Base-by-base conservation (phyloP, 75 land plant species). In the Chamaecyparis obtusa region DNA sequence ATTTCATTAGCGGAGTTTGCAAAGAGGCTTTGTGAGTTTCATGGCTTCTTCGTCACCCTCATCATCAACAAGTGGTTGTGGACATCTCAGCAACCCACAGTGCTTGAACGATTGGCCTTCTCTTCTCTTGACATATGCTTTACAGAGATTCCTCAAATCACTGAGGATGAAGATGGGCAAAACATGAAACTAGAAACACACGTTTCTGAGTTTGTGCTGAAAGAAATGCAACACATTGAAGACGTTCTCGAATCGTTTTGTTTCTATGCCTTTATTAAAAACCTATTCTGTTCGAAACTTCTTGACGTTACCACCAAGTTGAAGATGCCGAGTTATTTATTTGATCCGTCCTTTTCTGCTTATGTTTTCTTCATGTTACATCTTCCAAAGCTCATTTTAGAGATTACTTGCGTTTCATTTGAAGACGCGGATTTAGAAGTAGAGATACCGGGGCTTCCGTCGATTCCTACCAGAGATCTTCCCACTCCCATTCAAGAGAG, bases 401-500 rank as follows among this genome's bases (percentile, higher is more conserved):
- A 64, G 27, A 64, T 64, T 21, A 17, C n/a, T n/a, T n/a, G 6
- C 24, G n/a, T 64, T 64, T 19, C 19, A 19, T 64, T 64, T 64
- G 21, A 21, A 19, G 69, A 19, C 69, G 24, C 21, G 0, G 3
- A 64, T 64, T 64, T 64, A 1, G 51, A 48, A 48, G 51, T 48
- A 8, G 51, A 48, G 51, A 48, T 48, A 48, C 51, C 13, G 10
- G 69, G 69, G 27, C 27, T 64, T 5, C 69, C 27, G 21, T 27
- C 5, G 27, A 64, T 64, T 64, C 27, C 69, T 24, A 5, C 24
- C 2, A 64, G 24, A 64, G 69, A 64, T 64, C 27, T 64, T 1
- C 51, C 51, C 9, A 6, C n/a, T n/a, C n/a, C n/a, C n/a, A n/a
- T 91, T 44, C 89, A 86, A 77, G 91, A 91, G 85, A 74, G 90